Conservation (phyloP, 1,284 basidiomycete genomes). For the Ceratobasidium sp. region DNA sequence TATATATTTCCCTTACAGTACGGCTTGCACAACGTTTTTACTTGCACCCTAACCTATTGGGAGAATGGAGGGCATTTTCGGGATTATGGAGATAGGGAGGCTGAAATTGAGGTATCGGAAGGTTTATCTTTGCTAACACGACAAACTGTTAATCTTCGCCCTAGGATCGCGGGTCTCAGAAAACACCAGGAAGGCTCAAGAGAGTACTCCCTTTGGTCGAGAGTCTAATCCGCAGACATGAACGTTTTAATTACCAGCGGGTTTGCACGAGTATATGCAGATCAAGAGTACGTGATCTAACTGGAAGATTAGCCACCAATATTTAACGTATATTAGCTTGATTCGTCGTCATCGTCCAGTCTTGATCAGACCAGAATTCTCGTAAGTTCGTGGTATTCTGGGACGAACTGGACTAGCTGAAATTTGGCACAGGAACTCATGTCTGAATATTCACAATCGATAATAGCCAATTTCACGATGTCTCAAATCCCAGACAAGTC, state of each 20-base stretch:
- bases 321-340: slow-evolving; percentile 11
- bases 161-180: slow-evolving; percentile 62
- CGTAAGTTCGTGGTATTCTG: background rate
- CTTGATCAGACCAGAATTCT: slow-evolving; percentile 34
- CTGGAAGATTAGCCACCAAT: slow-evolving; percentile 62
- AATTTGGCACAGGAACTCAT: slow-evolving; percentile 68
- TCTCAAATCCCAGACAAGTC: slow-evolving; percentile 41
- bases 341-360: slow-evolving; percentile 27
- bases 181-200: slow-evolving; percentile 80
- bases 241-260: slow-evolving; percentile 74
- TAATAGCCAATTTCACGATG: slow-evolving; percentile 59
- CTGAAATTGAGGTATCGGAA: slow-evolving; percentile 71
- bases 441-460: slow-evolving; percentile 68
- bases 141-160: slow-evolving; percentile 46
- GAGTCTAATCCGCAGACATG: slow-evolving; percentile 73
- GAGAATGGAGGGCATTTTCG: slow-evolving; percentile 55
- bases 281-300: slow-evolving; percentile 67
- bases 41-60: slow-evolving; percentile 43
- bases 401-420: background rate
- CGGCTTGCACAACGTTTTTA: slow-evolving; percentile 70
- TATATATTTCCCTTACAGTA: slow-evolving; percentile 87
- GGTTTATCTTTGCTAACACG: slow-evolving; percentile 7
- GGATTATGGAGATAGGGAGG: slow-evolving; percentile 72
- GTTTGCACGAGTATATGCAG: slow-evolving; percentile 76
- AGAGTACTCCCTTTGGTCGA: slow-evolving; percentile 65